Base-by-base conservation (phyloP, 2,329 filamentous ascomycete genomes). In the Clonostachys solani region DNA sequence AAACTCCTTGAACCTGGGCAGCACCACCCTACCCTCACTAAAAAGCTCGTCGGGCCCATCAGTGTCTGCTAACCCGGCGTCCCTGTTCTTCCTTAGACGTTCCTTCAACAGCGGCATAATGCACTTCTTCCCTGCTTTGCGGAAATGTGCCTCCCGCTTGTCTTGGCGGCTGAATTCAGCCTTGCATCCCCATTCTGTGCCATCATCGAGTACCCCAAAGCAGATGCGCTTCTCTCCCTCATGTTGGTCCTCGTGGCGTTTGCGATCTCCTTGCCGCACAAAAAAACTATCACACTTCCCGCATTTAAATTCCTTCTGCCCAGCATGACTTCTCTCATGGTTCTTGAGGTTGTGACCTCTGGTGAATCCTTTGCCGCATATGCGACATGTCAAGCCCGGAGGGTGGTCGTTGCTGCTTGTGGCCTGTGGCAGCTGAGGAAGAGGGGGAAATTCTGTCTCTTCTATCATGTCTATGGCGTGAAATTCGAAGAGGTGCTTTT, bases 181-280 rank as follows among this genome's bases (percentile, higher is more conserved):
- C 42, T 34, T 29, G 29, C 42, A 44, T 4, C 42, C 42, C 42
- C 42, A 44, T 34, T 44, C 42, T 35, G 29, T 34, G 15, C 38
- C 23, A 33, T 48, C 44, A 19, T 51, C 49, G 13, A 51, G 48
- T n/a, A 29, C 38, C 45, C 47, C 49, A 10, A 42, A 18, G 29
- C 50, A 51, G 15, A 47, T 18, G 17, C 40, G 35, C 23, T 53
- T 44, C 23, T 62, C 56, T 2, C 58, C 55, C 46, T 66, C 59
- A 40, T 56, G 61, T 19, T 46, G 52, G 7, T 51, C 49, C 12
- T 62, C 49, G 48, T 68, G 65, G 12, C 42, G 12, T n/a, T 33
- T 44, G 15, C 42, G 7, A 33, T 29, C 42, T n/a, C 6, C 23
- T 6, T 33, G 12, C 13, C 42, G 15, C 8, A 7, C 5, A 33